phyloP scores from a whole-genome alignment of 768 basidiomycete genomes.

The Pleurotus tuber-regium region DNA sequence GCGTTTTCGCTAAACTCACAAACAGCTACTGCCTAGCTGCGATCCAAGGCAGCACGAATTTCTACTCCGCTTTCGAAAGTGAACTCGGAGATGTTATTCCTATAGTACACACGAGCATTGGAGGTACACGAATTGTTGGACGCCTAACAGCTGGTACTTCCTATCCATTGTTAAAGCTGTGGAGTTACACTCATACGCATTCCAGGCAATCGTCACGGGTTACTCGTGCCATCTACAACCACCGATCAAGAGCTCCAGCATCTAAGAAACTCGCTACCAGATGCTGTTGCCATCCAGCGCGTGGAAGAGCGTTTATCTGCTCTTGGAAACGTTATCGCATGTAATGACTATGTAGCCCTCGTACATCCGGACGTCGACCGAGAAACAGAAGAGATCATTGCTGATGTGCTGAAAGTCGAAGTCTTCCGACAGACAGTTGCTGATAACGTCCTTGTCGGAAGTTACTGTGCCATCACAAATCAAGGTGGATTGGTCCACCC shows the following conservation, averaged over 20 bases:
- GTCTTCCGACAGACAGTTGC: constrained; percentile 98
- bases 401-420: constrained; percentile 97
- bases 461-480: constrained; percentile 93
- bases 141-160: constrained; percentile 82
- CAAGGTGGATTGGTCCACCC: constrained; percentile 98
- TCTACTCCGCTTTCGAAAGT: constrained; percentile 96
- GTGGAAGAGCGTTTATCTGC: constrained; percentile 97
- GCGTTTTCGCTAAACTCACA: constrained; percentile 96
- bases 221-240: constrained; percentile 93
- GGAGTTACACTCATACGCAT: no score
- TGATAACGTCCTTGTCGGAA: constrained; percentile 94
- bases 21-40: constrained; percentile 97
- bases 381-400: constrained; percentile 99
- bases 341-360: constrained; percentile 98
- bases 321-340: constrained; percentile 96
- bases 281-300: constrained; percentile 89
- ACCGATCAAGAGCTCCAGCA: constrained; percentile 99
- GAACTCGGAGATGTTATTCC: constrained; percentile 93
- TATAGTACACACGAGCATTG: constrained; percentile 94
- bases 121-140: constrained; percentile 91
- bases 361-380: constrained; percentile 98
- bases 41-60: constrained; percentile 93
- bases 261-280: constrained; percentile 92
- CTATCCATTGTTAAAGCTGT: no score
- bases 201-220: constrained; percentile 93